Conservation (phyloP, 148 eudicot genomes). For the Limonium bicolor region DNA sequence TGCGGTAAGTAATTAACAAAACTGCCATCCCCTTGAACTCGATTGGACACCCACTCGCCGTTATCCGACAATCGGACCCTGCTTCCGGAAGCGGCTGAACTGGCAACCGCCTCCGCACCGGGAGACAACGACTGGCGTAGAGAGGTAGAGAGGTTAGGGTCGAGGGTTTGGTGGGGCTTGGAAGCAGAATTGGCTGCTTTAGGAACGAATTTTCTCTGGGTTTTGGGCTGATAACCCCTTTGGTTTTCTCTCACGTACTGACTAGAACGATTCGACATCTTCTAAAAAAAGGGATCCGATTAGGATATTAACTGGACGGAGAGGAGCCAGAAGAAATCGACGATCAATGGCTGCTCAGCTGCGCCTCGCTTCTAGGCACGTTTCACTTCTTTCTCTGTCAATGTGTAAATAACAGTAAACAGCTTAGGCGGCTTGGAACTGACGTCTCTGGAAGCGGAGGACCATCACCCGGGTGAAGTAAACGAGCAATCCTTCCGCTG, state of each 20-base stretch:
- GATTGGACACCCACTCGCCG: conserved; percentile 22
- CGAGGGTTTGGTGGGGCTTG: not conserved
- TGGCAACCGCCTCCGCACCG: not conserved
- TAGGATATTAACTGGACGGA: too few species aligned
- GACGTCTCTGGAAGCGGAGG: too few species aligned
- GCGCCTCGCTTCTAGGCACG: too few species aligned
- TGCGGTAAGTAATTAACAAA: conserved; percentile 81
- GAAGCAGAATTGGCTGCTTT: conserved; percentile 15
- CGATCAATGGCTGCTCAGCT: too few species aligned
- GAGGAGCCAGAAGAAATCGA: too few species aligned
- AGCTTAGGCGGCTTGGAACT: too few species aligned
- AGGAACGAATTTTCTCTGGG: conserved; percentile 29
- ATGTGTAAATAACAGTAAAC: too few species aligned
- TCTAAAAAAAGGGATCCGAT: too few species aligned
- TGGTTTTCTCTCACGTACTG: conserved; percentile 8
- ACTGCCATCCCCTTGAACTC: conserved; percentile 19
- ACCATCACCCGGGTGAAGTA: too few species aligned
- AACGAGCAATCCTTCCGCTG: too few species aligned
- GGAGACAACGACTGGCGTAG: conserved; percentile 20
- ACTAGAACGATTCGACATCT: conserved; percentile 19
- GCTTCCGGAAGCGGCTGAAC: conserved; percentile 3
- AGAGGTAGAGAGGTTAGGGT: conserved; percentile 36
- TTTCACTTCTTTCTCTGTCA: too few species aligned
- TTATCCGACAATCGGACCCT: conserved; percentile 17
- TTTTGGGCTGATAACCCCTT: conserved; percentile 15